Conservation (phyloP, 805 yeast species). For the Ogataea pilisensis region DNA sequence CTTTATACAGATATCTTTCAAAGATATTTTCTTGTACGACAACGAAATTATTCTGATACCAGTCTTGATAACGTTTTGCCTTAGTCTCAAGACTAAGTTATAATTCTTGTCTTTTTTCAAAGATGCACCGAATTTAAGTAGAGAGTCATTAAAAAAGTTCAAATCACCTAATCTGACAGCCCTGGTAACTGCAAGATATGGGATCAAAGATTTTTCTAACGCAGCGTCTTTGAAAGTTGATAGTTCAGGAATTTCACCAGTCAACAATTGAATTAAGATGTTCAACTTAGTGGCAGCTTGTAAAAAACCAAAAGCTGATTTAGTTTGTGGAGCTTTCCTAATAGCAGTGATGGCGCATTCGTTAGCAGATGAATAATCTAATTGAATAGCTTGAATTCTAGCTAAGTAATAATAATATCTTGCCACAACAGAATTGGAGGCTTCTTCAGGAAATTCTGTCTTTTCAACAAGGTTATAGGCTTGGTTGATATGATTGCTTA, state of each 20-base stretch:
- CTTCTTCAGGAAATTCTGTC: conserved; percentile 80
- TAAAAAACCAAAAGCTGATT: conserved; percentile 77
- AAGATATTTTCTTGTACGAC: conserved; percentile 84
- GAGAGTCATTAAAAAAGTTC: conserved; percentile 67
- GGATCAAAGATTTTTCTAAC: conserved; percentile 58
- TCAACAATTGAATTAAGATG: conserved; percentile 83
- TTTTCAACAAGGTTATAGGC: conserved; percentile 89
- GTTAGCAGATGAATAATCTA: conserved; percentile 86
- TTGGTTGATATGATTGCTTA: conserved; percentile 75
- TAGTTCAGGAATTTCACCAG: conserved; percentile 95
- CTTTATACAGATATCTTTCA: conserved; percentile 90
- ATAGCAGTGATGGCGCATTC: conserved; percentile 92
- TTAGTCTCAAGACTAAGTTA: conserved; percentile 79
- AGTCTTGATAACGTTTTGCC: conserved; percentile 96
- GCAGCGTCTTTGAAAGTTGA: conserved; percentile 66
- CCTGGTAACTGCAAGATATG: conserved; percentile 82
- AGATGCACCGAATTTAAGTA: conserved; percentile 54
- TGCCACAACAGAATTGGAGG: conserved; percentile 78
- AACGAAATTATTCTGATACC: conserved; percentile 92
- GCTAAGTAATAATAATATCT: conserved; percentile 90
- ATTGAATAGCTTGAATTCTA: conserved; percentile 85
- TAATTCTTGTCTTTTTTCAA: conserved; percentile 76
- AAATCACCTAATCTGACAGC: conserved; percentile 94
- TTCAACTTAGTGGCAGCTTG: conserved; percentile 87
- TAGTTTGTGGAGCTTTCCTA: conserved; percentile 92